A percentile compares a stretch with the other conserved stretches of the same genome.
Evolutionary conservation across 2,329 filamentous ascomycete species (phyloP).

Genomic region (Coniochaeta sp.): DNA sequence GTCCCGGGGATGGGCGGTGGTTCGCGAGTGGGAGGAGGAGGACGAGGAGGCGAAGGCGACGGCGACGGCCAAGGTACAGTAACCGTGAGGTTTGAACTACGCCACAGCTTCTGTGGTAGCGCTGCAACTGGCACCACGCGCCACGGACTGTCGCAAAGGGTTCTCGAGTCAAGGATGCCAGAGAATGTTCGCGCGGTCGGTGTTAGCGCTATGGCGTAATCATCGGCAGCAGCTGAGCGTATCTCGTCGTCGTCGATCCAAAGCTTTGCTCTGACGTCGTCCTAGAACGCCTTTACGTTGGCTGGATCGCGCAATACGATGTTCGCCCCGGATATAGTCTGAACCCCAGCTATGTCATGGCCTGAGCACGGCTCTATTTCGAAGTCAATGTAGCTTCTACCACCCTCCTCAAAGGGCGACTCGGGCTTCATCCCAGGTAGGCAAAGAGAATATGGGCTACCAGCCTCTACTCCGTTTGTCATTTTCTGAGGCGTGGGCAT

Average conservation of each 20-base stretch:
- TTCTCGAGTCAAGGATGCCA: background rate
- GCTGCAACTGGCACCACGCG: background rate
- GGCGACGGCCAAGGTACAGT: background rate
- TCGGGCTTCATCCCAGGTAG: background rate
- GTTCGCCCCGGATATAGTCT: background rate
- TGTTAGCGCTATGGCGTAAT: background rate
- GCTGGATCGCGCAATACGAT: slow-evolving; percentile 5
- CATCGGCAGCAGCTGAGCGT: background rate
- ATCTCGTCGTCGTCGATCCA: slow-evolving; percentile 21
- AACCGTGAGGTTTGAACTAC: background rate
- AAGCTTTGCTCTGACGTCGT: slow-evolving; percentile 19
- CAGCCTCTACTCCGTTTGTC: background rate
- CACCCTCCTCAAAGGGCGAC: background rate
- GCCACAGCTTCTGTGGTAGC: background rate
- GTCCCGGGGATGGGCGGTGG: background rate
- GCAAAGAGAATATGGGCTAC: background rate
- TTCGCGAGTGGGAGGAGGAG: background rate
- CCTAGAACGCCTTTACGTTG: slow-evolving; percentile 24
- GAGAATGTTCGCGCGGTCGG: background rate
- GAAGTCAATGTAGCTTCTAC: background rate
- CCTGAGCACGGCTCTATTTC: background rate
- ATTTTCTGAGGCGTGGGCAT: background rate
- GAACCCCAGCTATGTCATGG: background rate
- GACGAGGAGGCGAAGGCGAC: background rate
- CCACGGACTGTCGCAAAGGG: background rate